Conservation (phyloP, 2,329 filamentous ascomycete genomes). For the Paracoccidioides brasiliensis region DNA sequence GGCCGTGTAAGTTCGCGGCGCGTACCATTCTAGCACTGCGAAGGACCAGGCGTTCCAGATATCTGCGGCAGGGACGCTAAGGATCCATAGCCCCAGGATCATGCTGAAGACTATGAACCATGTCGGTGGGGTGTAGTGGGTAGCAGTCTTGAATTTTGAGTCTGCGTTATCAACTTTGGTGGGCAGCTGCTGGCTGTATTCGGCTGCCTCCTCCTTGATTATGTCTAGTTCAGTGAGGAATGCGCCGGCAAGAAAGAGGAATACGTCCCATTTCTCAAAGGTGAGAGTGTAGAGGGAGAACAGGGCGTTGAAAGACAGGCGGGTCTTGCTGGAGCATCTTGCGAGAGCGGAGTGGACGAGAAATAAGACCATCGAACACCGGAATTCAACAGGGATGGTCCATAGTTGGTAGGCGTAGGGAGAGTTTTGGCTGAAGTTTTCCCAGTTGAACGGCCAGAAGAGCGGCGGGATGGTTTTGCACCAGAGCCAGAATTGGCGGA, state of each 20-base stretch:
- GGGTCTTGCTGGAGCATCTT: conserved; percentile 23
- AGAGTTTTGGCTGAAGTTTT: conserved; percentile 30
- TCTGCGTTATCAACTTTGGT: conserved; percentile 5
- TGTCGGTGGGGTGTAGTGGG: not conserved
- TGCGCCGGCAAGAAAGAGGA: conserved; percentile 32
- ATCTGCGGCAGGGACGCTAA: conserved; percentile 30
- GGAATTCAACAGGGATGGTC: conserved; percentile 36
- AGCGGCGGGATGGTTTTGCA: conserved; percentile 23
- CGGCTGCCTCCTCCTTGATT: conserved; percentile 24
- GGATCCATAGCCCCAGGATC: conserved; percentile 29
- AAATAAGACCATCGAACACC: conserved; percentile 35
- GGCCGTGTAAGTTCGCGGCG: conserved; percentile 29
- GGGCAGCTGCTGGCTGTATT: conserved; percentile 3
- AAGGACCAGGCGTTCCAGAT: conserved; percentile 32
- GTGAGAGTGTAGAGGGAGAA: conserved; percentile 30
- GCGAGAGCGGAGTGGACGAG: conserved; percentile 29
- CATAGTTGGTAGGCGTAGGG: conserved; percentile 25
- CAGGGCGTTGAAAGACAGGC: conserved; percentile 22
- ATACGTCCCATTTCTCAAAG: conserved; percentile 33
- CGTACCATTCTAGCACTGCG: conserved; percentile 26
- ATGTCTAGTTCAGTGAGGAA: conserved; percentile 33
- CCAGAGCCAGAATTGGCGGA: conserved; percentile 27
- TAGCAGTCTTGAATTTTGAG: not conserved
- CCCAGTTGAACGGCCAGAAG: conserved; percentile 28
- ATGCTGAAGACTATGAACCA: conserved; percentile 25